Conservation (phyloP, 2,329 filamentous ascomycete genomes). For the Trichoderma sp. region DNA sequence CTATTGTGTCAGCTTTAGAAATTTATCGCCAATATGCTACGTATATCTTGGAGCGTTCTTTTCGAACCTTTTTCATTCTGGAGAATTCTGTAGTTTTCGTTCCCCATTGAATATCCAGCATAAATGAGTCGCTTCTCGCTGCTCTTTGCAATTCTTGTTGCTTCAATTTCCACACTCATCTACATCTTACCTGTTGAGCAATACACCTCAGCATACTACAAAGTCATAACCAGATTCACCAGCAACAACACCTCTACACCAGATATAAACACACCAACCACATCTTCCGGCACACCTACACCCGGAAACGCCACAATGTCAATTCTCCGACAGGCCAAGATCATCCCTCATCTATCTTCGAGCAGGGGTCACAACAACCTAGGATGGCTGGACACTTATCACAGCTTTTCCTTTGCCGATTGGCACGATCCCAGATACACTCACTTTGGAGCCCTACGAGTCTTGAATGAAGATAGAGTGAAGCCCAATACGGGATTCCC, state of each 20-base stretch:
- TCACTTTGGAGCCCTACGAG: slow-evolving; percentile 72
- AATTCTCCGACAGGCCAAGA: slow-evolving; percentile 62
- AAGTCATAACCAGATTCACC: slow-evolving; percentile 25
- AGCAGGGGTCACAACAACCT: slow-evolving; percentile 72
- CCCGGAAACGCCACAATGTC: slow-evolving; percentile 52
- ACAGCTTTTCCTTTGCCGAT: slow-evolving; percentile 80
- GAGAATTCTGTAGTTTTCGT: background rate
- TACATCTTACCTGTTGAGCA: slow-evolving; percentile 32
- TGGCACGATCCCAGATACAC: slow-evolving; percentile 66
- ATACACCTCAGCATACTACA: slow-evolving; percentile 23
- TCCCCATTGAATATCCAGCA: slow-evolving; percentile 25
- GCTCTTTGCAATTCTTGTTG: slow-evolving; percentile 36
- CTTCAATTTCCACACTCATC: slow-evolving; percentile 37
- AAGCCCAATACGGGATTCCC: slow-evolving; percentile 73
- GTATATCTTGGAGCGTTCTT: slow-evolving; percentile 1
- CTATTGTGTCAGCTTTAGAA: slow-evolving; percentile 17
- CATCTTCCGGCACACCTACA: slow-evolving; percentile 28
- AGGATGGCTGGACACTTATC: slow-evolving; percentile 84
- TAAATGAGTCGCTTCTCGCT: slow-evolving; percentile 41
- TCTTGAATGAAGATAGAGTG: slow-evolving; percentile 88
- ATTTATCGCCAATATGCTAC: background rate
- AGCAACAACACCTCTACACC: slow-evolving; percentile 23
- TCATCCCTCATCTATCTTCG: slow-evolving; percentile 70
- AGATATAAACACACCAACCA: slow-evolving; percentile 18
- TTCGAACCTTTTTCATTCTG: background rate